Conservation (phyloP, 208 protist genomes). For the Naegleria fowleri region DNA sequence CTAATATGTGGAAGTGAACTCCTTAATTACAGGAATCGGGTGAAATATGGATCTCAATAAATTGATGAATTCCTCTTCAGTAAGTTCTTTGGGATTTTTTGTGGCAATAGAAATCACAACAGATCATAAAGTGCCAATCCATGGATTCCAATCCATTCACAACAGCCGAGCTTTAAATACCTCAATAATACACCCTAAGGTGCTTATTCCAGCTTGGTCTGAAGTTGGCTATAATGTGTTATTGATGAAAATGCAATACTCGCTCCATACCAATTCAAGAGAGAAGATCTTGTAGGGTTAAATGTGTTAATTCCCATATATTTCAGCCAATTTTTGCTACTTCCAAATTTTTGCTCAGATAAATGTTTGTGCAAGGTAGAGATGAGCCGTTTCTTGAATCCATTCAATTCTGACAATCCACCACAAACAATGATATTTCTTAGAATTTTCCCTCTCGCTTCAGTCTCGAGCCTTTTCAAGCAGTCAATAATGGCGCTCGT, state of each 20-base stretch:
- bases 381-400: background rate
- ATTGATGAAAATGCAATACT: background rate
- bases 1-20: no score
- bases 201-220: no score
- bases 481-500: background rate
- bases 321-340: background rate
- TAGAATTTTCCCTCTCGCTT: background rate
- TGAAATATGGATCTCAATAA: no score
- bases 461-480: background rate
- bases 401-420: background rate
- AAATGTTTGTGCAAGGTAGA: background rate
- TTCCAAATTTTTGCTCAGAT: background rate
- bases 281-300: background rate
- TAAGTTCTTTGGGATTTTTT: no score
- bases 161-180: no score
- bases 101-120: no score
- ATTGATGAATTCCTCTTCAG: no score
- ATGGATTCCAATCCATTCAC: no score
- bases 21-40: no score
- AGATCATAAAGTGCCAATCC: no score
- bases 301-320: background rate
- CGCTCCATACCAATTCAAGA: background rate
- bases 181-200: no score
- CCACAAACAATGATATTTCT: background rate
- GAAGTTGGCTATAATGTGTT: background rate